A percentile compares a stretch with the other conserved stretches of the same genome.
Evolutionary conservation across 441 rosid genomes (phyloP).

Genomic region (Metrosideros polymorpha): DNA sequence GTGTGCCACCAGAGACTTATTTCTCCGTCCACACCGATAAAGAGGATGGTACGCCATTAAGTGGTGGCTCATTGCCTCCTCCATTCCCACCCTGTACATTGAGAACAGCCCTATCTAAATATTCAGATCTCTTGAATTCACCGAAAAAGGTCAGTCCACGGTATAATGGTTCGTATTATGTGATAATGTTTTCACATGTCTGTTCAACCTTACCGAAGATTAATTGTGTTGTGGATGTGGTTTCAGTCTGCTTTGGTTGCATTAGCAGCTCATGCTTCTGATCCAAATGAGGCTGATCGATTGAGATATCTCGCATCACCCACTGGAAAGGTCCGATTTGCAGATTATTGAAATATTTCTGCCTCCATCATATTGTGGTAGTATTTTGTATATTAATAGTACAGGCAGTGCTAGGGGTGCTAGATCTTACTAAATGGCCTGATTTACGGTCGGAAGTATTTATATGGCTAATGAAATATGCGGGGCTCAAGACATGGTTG

Average conservation of each 20-base stretch:
- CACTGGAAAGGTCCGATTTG: constrained; percentile 76
- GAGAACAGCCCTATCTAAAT: constrained; percentile 67
- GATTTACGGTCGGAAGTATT: neutral
- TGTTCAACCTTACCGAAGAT: neutral
- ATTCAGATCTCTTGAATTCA: constrained; percentile 82
- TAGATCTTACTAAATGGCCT: neutral
- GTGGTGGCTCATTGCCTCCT: constrained; percentile 72
- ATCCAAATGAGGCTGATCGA: constrained; percentile 81
- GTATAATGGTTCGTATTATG: neutral
- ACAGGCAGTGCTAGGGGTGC: neutral
- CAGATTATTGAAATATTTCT: neutral
- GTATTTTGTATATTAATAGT: neutral
- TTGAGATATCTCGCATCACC: constrained; percentile 88
- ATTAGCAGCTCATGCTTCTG: constrained; percentile 88
- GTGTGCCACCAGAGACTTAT: constrained; percentile 75
- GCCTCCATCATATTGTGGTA: neutral
- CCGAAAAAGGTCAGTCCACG: constrained; percentile 82
- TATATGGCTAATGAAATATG: neutral
- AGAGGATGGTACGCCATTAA: constrained; percentile 83
- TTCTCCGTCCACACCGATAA: constrained; percentile 80
- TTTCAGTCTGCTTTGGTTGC: constrained; percentile 85
- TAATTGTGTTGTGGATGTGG: neutral
- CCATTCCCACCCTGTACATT: constrained; percentile 77
- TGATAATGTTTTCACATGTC: neutral
- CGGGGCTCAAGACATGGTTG: neutral